These are phyloP conservation scores for Sarcodon sp. DNA, from an alignment of 768 basidiomycete species.

Conservation along the genomic window DNA sequence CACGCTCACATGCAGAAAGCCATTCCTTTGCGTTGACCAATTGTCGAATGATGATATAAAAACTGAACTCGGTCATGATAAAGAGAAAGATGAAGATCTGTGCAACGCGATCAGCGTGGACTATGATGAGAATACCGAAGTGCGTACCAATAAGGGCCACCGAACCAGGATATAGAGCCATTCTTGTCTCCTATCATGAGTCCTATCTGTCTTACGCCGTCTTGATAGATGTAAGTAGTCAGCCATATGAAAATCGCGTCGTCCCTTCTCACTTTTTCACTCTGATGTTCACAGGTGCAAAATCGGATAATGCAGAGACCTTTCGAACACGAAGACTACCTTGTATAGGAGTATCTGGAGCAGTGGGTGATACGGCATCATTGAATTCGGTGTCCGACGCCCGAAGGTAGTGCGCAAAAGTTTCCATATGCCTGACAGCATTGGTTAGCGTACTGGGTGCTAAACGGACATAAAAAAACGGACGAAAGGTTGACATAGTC, in stretches of 20 bases:
- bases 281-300: constrained; percentile 80
- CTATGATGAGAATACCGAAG: not conserved
- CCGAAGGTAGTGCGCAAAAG: constrained; percentile 64
- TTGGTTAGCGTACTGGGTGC: constrained; percentile 8
- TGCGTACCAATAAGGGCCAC: constrained; percentile 74
- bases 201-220: constrained; percentile 21
- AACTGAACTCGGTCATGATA: constrained; percentile 73
- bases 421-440: constrained; percentile 43
- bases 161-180: constrained; percentile 67
- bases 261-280: constrained; percentile 48
- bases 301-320: constrained; percentile 76
- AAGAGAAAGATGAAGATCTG: constrained; percentile 76
- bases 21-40: constrained; percentile 93
- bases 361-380: constrained; percentile 11
- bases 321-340: constrained; percentile 50
- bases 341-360: constrained; percentile 4
- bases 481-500: constrained; percentile 69
- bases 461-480: not conserved
- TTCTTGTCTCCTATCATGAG: constrained; percentile 42
- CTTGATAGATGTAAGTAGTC: constrained; percentile 8
- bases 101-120: not conserved
- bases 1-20: constrained; percentile 65
- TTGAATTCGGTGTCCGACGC: constrained; percentile 1
- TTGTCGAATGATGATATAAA: constrained; percentile 83
- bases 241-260: not conserved